These are phyloP conservation scores for Cutaneotrichosporon arboriforme DNA, from an alignment of 1,284 basidiomycete genomes.

Conservation along the genomic window DNA sequence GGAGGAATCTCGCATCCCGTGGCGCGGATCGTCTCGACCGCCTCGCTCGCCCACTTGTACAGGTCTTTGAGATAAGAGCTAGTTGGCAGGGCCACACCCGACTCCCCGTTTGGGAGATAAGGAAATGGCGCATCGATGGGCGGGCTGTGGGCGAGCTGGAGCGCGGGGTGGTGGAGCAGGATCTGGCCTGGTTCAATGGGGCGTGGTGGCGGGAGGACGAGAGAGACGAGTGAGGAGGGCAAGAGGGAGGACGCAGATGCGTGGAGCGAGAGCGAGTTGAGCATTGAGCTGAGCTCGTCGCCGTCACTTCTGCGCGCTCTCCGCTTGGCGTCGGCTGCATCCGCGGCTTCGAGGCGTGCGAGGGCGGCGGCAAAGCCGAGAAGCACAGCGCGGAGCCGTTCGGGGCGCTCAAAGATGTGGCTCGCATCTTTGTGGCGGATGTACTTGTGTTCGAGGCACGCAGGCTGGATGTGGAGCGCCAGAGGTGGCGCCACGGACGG, in stretches of 20 bases:
- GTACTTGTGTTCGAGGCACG: slow-evolving; percentile 59
- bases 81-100: slow-evolving; percentile 17
- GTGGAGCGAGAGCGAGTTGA: slow-evolving; percentile 32
- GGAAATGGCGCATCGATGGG: slow-evolving; percentile 39
- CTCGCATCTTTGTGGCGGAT: slow-evolving; percentile 69
- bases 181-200: slow-evolving; percentile 29
- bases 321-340: slow-evolving; percentile 4
- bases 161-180: slow-evolving; percentile 39
- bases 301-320: slow-evolving; percentile 7
- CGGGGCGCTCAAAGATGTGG: slow-evolving; percentile 77
- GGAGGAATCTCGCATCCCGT: slow-evolving; percentile 74
- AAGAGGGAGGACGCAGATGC: slow-evolving; percentile 12
- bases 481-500: slow-evolving; percentile 20
- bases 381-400: slow-evolving; percentile 75
- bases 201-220: slow-evolving; percentile 26
- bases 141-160: slow-evolving; percentile 40
- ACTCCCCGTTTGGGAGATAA: slow-evolving; percentile 19
- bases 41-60: slow-evolving; percentile 58
- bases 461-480: slow-evolving; percentile 48
- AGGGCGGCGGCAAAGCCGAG: slow-evolving; percentile 71
- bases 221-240: slow-evolving; percentile 20
- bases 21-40: slow-evolving; percentile 59
- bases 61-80: slow-evolving; percentile 41
- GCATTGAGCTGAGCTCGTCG: slow-evolving; percentile 27
- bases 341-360: slow-evolving; percentile 59